Evolutionary conservation across 2,329 filamentous ascomycete genomes (phyloP).

Genomic region (Moelleriella libera): DNA sequence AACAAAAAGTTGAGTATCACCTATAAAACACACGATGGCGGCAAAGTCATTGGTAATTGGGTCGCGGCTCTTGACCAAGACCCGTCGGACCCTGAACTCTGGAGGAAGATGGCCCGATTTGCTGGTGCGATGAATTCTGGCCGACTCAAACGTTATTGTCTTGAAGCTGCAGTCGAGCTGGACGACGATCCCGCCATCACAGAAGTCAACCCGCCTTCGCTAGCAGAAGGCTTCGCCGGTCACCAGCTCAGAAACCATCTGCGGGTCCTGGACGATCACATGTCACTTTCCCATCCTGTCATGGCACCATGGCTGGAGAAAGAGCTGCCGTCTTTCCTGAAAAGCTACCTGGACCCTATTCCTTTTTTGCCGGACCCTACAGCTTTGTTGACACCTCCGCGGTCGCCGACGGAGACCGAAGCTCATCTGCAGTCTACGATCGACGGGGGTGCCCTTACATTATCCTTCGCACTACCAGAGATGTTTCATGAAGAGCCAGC

Average conservation of each 20-base stretch:
- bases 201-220: conserved; percentile 47
- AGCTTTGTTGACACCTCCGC: conserved; percentile 18
- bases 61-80: conserved; percentile 47
- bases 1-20: conserved; percentile 11
- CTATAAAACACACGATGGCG: conserved; percentile 19
- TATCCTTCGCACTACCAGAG: not conserved
- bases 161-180: conserved; percentile 52
- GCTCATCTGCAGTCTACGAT: not conserved
- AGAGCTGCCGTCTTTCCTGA: conserved; percentile 34
- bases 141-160: conserved; percentile 44
- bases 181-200: conserved; percentile 51
- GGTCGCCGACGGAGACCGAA: conserved; percentile 1
- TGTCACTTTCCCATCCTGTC: conserved; percentile 44
- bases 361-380: conserved; percentile 44
- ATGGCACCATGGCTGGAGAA: conserved; percentile 42
- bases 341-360: conserved; percentile 45
- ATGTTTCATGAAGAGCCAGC: conserved; percentile 4
- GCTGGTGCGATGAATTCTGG: conserved; percentile 42
- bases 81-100: conserved; percentile 53
- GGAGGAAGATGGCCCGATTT: conserved; percentile 45
- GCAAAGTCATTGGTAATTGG: conserved; percentile 40
- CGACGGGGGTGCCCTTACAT: not conserved
- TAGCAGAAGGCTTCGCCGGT: conserved; percentile 49
- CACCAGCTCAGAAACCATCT: conserved; percentile 45
- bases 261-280: conserved; percentile 35